Evolutionary conservation across 2,329 filamentous ascomycete genomes (phyloP).

Genomic region (Pseudogymnoascus sp.): DNA sequence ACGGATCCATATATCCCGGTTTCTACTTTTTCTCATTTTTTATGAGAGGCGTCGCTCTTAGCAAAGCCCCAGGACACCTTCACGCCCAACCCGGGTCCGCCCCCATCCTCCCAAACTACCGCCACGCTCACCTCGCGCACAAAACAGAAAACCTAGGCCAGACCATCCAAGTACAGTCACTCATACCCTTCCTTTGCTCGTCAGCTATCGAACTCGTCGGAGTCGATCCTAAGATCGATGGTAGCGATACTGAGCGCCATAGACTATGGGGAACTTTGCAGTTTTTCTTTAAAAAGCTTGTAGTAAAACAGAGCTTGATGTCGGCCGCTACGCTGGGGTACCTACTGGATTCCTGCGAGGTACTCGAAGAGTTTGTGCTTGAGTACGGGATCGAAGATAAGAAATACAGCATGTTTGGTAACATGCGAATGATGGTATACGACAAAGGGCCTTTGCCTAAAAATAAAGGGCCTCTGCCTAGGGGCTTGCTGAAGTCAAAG

Average conservation of each 20-base stretch:
- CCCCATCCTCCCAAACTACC: neutral
- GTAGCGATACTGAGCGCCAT: neutral
- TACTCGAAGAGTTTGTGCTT: neutral
- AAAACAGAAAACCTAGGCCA: neutral
- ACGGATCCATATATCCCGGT: neutral
- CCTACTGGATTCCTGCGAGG: neutral
- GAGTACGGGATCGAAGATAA: neutral
- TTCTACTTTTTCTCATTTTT: neutral
- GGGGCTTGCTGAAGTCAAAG: neutral
- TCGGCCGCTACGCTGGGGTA: neutral
- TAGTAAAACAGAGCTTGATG: neutral
- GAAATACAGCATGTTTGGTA: neutral
- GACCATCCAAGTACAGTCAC: neutral
- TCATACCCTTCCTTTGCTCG: neutral
- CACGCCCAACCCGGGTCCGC: neutral
- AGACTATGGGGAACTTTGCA: neutral
- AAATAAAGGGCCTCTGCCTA: neutral
- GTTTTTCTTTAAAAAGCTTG: neutral
- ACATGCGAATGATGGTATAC: neutral
- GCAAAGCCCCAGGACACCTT: neutral
- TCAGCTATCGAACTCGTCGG: neutral
- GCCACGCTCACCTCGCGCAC: neutral
- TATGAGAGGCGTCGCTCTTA: neutral
- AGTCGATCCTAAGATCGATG: neutral
- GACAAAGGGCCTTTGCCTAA: neutral